Percentiles rank a stretch among this genome's conserved stretches.
Evolutionary conservation across 768 basidiomycete species (phyloP).

Genomic region (Cystofilobasidium macerans): DNA sequence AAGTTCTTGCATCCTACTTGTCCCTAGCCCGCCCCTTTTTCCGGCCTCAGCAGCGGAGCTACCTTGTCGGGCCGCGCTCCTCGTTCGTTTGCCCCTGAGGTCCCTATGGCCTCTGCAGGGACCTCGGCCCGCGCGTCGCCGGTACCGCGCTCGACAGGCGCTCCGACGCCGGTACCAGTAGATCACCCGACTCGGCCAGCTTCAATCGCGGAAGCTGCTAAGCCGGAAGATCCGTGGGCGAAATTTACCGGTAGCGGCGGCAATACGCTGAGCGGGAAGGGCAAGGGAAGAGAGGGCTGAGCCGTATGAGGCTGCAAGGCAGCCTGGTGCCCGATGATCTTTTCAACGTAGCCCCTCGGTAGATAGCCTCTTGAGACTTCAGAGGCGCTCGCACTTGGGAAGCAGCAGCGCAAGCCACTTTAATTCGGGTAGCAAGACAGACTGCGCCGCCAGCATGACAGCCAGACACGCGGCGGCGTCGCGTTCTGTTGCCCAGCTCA

Average conservation of each 20-base stretch:
- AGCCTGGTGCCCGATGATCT: no score
- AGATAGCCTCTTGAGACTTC: no score
- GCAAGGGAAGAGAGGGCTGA: not conserved
- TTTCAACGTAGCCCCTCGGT: no score
- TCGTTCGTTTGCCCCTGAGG: not conserved
- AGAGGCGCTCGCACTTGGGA: no score
- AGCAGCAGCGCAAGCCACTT: no score
- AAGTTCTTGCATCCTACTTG: conserved; percentile 32
- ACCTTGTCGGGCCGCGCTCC: conserved; percentile 24
- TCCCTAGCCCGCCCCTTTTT: conserved; percentile 13
- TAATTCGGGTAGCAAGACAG: no score
- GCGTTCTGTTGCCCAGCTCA: no score
- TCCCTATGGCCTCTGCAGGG: conserved; percentile 24
- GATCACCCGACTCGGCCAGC: conserved; percentile 13
- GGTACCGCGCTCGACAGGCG: conserved; percentile 4
- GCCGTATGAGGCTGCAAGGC: no score
- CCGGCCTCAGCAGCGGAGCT: conserved; percentile 13
- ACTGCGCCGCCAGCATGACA: no score
- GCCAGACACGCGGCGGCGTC: no score
- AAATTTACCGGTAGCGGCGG: conserved; percentile 38
- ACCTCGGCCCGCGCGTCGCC: conserved; percentile 29
- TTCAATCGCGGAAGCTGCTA: conserved; percentile 30
- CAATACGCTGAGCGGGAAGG: conserved; percentile 22
- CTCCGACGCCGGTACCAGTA: conserved; percentile 6
- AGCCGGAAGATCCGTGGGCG: conserved; percentile 39